Percentiles rank a stretch among this genome's conserved stretches.
phyloP scores from a whole-genome alignment of 257 asterid species.

The Nemophila menziesii region DNA sequence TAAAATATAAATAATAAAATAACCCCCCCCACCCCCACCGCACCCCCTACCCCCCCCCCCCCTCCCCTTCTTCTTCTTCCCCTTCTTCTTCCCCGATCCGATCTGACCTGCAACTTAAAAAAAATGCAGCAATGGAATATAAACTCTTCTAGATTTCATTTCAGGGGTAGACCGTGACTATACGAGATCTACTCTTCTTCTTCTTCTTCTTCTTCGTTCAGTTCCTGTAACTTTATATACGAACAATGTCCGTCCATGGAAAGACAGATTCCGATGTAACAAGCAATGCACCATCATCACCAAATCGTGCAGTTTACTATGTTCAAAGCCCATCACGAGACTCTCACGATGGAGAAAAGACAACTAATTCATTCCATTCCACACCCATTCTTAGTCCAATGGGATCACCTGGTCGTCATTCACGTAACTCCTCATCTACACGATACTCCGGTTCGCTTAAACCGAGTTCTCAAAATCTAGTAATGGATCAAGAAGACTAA shows the following conservation, averaged over 20 bases:
- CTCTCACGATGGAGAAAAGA: conserved; percentile 93
- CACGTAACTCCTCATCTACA: conserved; percentile 86
- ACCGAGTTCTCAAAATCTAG: conserved; percentile 79
- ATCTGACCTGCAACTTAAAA: no score
- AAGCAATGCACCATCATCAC: conserved; percentile 75
- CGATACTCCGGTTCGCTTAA: conserved; percentile 76
- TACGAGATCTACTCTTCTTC: neutral
- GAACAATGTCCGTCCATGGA: conserved; percentile 53
- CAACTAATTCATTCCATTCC: conserved; percentile 79
- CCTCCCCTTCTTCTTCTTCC: no score
- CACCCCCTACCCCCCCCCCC: no score
- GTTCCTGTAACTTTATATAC: neutral
- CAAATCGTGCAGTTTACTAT: conserved; percentile 75
- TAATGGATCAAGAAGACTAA: conserved; percentile 46
- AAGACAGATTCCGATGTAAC: conserved; percentile 86
- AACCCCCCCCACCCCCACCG: no score
- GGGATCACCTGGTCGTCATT: conserved; percentile 95
- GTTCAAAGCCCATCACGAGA: conserved; percentile 95
- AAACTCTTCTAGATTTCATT: conserved; percentile 11
- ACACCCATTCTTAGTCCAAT: conserved; percentile 77
- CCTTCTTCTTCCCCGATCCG: no score
- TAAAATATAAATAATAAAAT: no score
- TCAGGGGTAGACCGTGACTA: neutral
- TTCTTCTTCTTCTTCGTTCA: neutral
- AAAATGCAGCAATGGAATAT: no score